Evolutionary conservation across 2,329 filamentous ascomycete species (phyloP), one percentile per base, ranked within the genome.

Genomic region (Truncatella angustata): DNA sequence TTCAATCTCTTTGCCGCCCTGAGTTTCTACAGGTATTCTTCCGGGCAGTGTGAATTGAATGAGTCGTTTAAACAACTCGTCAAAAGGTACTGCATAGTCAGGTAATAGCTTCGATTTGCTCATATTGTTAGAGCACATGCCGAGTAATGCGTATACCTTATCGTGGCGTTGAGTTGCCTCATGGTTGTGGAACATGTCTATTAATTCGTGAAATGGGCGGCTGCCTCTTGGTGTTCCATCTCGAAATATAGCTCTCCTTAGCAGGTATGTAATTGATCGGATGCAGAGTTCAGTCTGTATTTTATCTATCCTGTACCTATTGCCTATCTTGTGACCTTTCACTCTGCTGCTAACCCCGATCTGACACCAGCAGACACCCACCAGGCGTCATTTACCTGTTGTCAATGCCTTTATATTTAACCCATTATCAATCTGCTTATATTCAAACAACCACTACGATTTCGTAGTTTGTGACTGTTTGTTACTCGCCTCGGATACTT

Each of bases 121-220:
- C 23, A 28, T 24, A 10, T 43, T 14, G 21, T 1, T 28, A 3
- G 40, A 43, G 23, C 20, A 16, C 53, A 60, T 49, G 5, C 58
- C 56, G 16, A 58, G 54, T 5, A 60, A 42, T 11, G 57, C 57
- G 32, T 56, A 61, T 6, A 61, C 54, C 47, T 61, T 61, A 28
- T 61, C 59, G 26, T 53, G 52, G 16, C 51, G 39, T 16, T 60
- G 54, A 24, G 49, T 58, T 5, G 57, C 56, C 21, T 58, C 28
- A 4, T 53, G 53, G 7, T 53, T 55, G 5, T 56, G 59, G 20
- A 58, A 58, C 46, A 57, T 60, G 0, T 56, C 49, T 14, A 61
- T 50, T 10, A 60, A 37, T 28, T 36, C 26, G 0, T 16, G 4
- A 1, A 47, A 34, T 1, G 53, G 54, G 7, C 56, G 49, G n/a